Base-by-base conservation (phyloP, 164 flowering plant genomes). In the Magnolia sinica region DNA sequence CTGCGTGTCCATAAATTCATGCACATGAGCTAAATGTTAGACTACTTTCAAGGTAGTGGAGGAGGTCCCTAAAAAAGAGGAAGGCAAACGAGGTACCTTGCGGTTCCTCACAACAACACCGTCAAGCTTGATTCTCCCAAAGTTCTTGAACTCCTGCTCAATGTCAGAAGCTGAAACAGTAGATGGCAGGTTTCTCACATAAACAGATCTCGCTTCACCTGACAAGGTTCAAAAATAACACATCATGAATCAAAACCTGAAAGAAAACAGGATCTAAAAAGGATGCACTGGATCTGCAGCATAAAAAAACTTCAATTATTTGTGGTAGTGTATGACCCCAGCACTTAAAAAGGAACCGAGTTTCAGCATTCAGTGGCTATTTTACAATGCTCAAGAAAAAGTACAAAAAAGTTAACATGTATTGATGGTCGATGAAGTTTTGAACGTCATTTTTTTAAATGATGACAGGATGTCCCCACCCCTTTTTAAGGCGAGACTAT, bases 31-130 rank as follows among this genome's bases (percentile, higher is more conserved):
- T 59, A 72, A 51, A 50, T 8, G 59, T 45, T 29, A 71, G 70
- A 51, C 29, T 23, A 4, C 64, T 64, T 49, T 22, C 18, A 14
- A n/a, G 22, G 50, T 10, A 10, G 8, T 2, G 23, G 3, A 22
- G 31, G 22, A 23, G 20, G 27, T 18, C 0, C 67, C 2, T 14
- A 52, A 22, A 18, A 70, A 14, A 37, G 14, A 29, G 3, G 27
- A 55, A 8, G 31, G n/a, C n/a, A 68, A 1, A 37, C 19, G 6
- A 31, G 71, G 31, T 27, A 93, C 98, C 97, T 93, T 88, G 75
- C 96, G 91, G 71, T 85, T 89, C 78, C 96, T 83, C 70, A 95
- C 84, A 69, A 87, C 96, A 71, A 95, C 97, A 37, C 95, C 97
- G 51, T 90, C 96, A 71, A 88, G 85, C 79, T 83, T 89, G 78